phyloP scores from a whole-genome alignment of 169 alveolate genomes.

The Cryptosporidium sp. region DNA sequence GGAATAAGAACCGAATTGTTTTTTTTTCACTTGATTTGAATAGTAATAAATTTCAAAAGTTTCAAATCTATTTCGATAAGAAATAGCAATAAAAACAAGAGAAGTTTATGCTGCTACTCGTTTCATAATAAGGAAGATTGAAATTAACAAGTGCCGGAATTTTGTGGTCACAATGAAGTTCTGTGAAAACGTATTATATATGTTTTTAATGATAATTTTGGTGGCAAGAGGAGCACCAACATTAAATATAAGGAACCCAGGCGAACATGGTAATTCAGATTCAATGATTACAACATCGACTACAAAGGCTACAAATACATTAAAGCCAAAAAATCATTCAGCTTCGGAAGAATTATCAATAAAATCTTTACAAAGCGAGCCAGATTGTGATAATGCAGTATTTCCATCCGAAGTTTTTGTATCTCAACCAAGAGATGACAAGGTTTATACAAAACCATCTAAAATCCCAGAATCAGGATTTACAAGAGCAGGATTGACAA shows the following conservation, averaged over 20 bases:
- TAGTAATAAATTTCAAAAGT: not conserved
- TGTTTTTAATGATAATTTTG: slow-evolving; percentile 5
- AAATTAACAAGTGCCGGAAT: not conserved
- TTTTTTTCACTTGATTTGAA: not conserved
- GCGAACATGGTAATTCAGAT: not conserved
- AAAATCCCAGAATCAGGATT: slow-evolving; percentile 61
- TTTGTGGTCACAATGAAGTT: slow-evolving; percentile 73
- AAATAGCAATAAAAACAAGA: not conserved
- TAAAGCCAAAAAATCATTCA: not conserved
- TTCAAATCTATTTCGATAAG: not conserved
- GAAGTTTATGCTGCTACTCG: not conserved
- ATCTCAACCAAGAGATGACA: slow-evolving; percentile 45
- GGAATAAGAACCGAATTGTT: not conserved
- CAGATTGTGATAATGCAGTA: slow-evolving; percentile 36
- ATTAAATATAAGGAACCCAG: slow-evolving; percentile 39
- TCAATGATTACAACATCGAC: slow-evolving; percentile 18
- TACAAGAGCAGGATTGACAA: slow-evolving; percentile 69
- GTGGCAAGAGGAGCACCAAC: slow-evolving; percentile 46
- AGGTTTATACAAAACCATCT: slow-evolving; percentile 63
- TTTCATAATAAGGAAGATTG: not conserved
- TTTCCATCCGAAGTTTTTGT: slow-evolving; percentile 46
- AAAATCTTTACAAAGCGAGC: not conserved
- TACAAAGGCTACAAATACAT: not conserved
- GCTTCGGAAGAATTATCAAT: slow-evolving; percentile 1
- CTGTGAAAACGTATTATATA: slow-evolving; percentile 1